These are phyloP conservation scores for Polytrichum commune DNA, from an alignment of 225 moss, liverwort and hornwort genomes.

Conservation along the genomic window DNA sequence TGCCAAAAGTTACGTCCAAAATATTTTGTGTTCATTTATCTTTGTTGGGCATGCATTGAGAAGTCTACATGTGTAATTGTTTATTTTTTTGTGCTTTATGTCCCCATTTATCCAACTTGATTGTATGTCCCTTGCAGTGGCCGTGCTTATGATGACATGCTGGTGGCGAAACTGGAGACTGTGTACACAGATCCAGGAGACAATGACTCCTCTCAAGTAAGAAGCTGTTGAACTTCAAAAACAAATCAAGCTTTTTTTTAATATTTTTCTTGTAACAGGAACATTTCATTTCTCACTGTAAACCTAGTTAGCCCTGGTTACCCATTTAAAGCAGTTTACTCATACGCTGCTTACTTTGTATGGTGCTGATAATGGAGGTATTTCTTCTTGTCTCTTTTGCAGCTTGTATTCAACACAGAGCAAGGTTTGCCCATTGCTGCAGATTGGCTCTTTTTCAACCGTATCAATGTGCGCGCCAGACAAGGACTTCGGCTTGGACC, in stretches of 20 bases:
- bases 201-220: conserved; percentile 96
- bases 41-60: too few species aligned
- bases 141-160: conserved; percentile 94
- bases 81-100: too few species aligned
- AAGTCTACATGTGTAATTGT: too few species aligned
- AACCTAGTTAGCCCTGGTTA: too few species aligned
- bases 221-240: background rate
- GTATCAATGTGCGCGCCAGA: conserved; percentile 95
- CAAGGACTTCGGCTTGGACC: conserved; percentile 94
- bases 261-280: too few species aligned
- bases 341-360: background rate
- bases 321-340: background rate
- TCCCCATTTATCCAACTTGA: too few species aligned
- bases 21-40: too few species aligned
- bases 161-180: conserved; percentile 92
- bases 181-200: conserved; percentile 96
- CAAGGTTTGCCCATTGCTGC: conserved; percentile 90
- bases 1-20: too few species aligned
- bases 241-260: too few species aligned
- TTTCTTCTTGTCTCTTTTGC: conserved; percentile 22
- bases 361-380: conserved; percentile 2
- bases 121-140: conserved; percentile 49
- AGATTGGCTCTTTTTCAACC: conserved; percentile 97
- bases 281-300: too few species aligned
- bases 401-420: conserved; percentile 98